Conservation (phyloP, 768 basidiomycete genomes). For the Amanita fuliginea region DNA sequence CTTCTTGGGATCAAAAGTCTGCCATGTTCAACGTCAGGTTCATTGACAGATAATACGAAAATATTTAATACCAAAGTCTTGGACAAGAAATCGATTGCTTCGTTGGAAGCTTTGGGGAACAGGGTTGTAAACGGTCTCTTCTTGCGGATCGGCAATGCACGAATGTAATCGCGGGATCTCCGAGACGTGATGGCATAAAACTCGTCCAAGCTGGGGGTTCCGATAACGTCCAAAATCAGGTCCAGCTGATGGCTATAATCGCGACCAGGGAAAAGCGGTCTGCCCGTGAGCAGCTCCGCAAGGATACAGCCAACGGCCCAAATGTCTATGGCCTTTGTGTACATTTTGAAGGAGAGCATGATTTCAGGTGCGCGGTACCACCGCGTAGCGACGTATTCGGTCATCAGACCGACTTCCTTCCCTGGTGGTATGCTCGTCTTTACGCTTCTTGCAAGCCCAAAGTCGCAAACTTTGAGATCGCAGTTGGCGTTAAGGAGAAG, state of each 20-base stretch:
- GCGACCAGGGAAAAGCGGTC: conserved; percentile 89
- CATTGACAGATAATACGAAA: conserved; percentile 34
- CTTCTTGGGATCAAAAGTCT: conserved; percentile 80
- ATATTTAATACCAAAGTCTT: background rate
- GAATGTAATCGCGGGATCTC: conserved; percentile 75
- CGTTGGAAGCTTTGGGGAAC: conserved; percentile 65
- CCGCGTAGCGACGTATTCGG: conserved; percentile 93
- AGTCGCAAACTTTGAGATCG: conserved; percentile 91
- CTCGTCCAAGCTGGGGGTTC: conserved; percentile 84
- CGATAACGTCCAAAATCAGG: conserved; percentile 90
- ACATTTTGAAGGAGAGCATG: conserved; percentile 97
- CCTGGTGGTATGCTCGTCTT: conserved; percentile 2
- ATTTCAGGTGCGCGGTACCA: conserved; percentile 99
- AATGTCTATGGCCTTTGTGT: conserved; percentile 79
- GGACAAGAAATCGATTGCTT: conserved; percentile 28
- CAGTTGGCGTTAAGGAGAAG: conserved; percentile 93
- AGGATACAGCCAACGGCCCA: conserved; percentile 84
- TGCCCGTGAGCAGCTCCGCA: conserved; percentile 89
- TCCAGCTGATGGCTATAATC: conserved; percentile 92
- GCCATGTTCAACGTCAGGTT: conserved; percentile 68
- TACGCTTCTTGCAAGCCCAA: conserved; percentile 63
- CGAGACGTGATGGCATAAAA: conserved; percentile 86
- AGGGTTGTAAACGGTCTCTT: conserved; percentile 58
- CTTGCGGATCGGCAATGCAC: conserved; percentile 80
- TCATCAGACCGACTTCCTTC: conserved; percentile 46